A percentile compares a stretch with the other conserved stretches of the same genome.
phyloP scores from a whole-genome alignment of 805 yeast genomes.

The Teunomyces barrocoloradensis region DNA sequence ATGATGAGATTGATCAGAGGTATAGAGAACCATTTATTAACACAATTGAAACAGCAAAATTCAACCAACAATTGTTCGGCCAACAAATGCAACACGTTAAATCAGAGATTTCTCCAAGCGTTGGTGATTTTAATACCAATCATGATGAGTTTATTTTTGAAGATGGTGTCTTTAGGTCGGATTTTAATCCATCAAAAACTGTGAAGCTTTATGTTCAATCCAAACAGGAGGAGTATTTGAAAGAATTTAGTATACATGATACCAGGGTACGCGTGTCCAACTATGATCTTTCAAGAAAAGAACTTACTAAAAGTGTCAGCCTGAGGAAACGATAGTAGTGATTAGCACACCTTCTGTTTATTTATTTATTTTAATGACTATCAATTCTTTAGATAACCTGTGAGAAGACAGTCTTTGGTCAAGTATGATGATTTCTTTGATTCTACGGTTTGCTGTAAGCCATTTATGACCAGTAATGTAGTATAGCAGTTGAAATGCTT shows the following conservation, averaged over 20 bases:
- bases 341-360: too few species aligned
- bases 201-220: slow-evolving; percentile 8
- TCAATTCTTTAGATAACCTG: too few species aligned
- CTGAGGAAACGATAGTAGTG: neutral
- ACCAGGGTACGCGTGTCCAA: neutral
- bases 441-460: too few species aligned
- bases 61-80: slow-evolving; percentile 1
- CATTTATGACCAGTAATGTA: too few species aligned
- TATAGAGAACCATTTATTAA: slow-evolving; percentile 1
- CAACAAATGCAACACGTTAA: neutral
- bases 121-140: slow-evolving; percentile 4
- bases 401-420: too few species aligned
- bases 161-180: slow-evolving; percentile 25
- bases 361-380: too few species aligned
- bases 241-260: neutral
- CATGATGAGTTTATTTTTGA: slow-evolving; percentile 16
- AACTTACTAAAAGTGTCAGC: slow-evolving; percentile 1
- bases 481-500: too few species aligned
- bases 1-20: slow-evolving; percentile 3
- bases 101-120: slow-evolving; percentile 13
- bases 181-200: slow-evolving; percentile 22
- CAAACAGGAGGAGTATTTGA: slow-evolving; percentile 10
- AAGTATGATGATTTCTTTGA: too few species aligned
- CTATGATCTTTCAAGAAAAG: slow-evolving; percentile 4
- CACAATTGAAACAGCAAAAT: neutral